A percentile compares a stretch with the other conserved stretches of the same genome.
Conservation (phyloP, 2,329 filamentous ascomycete genomes). For the Westerdykella aurantiaca region DNA sequence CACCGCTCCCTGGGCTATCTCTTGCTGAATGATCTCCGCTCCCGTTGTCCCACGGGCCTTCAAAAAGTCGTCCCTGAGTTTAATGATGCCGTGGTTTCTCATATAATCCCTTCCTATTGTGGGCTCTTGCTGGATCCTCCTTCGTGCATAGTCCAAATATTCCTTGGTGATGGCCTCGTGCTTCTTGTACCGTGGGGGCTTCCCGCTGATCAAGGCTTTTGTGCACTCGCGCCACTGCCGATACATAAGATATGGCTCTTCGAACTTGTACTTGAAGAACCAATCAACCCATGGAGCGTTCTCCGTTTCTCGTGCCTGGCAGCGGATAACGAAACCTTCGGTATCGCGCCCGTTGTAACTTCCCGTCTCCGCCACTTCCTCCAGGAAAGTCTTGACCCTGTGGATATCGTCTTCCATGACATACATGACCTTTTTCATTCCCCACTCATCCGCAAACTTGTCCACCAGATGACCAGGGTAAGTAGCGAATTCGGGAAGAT, state of each 20-base stretch:
- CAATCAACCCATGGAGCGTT: conserved; percentile 68
- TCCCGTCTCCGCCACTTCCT: conserved; percentile 79
- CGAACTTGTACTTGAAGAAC: conserved; percentile 99
- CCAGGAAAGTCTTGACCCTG: conserved; percentile 73
- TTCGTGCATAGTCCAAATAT: conserved; percentile 76
- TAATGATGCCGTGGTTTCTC: conserved; percentile 90
- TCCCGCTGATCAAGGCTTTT: conserved; percentile 75
- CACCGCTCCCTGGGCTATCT: conserved; percentile 52
- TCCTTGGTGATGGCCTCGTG: conserved; percentile 85
- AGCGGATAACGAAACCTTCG: conserved; percentile 94
- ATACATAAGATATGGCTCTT: conserved; percentile 98
- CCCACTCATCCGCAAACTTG: conserved; percentile 84
- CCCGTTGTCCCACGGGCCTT: conserved; percentile 78
- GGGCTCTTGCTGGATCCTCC: conserved; percentile 63
- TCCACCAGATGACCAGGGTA: conserved; percentile 80
- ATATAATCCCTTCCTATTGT: conserved; percentile 66
- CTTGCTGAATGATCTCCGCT: conserved; percentile 76
- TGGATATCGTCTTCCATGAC: conserved; percentile 69
- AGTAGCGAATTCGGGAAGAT: conserved; percentile 85
- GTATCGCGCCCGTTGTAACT: conserved; percentile 87
- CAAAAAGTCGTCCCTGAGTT: conserved; percentile 81
- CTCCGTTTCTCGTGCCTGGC: conserved; percentile 57
- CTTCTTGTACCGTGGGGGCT: conserved; percentile 72
- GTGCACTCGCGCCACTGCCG: conserved; percentile 98
- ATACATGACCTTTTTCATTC: conserved; percentile 82